phyloP scores from a whole-genome alignment of 2,329 filamentous ascomycete species.

The Hymenoscyphus repandus region DNA sequence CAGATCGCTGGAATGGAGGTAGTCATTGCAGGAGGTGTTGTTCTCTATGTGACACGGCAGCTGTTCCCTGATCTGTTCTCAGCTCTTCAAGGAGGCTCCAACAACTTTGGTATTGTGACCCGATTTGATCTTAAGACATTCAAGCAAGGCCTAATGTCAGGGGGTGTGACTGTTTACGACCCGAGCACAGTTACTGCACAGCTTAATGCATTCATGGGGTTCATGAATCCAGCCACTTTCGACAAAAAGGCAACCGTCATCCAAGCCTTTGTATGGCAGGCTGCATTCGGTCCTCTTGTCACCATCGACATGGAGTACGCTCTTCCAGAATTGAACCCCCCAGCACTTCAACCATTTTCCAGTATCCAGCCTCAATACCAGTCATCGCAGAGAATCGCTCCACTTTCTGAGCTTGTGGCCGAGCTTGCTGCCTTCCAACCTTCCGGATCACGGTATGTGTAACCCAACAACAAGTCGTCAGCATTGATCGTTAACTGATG shows the following conservation, averaged over 20 bases:
- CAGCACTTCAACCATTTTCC: background rate
- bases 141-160: background rate
- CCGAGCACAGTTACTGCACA: background rate
- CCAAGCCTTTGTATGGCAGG: background rate
- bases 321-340: background rate
- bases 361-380: background rate
- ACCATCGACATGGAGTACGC: background rate
- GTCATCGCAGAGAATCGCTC: background rate
- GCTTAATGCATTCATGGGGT: conserved; percentile 2
- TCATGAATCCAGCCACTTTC: background rate
- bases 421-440: background rate
- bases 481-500: background rate
- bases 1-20: conserved; percentile 45
- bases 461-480: background rate
- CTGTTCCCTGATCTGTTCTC: conserved; percentile 45
- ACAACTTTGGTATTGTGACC: conserved; percentile 50
- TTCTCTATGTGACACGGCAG: conserved; percentile 40
- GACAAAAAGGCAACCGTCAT: background rate
- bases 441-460: background rate
- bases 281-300: background rate
- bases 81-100: conserved; percentile 51
- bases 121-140: conserved; percentile 32
- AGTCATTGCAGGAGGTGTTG: conserved; percentile 44
- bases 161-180: background rate
- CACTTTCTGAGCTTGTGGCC: background rate